phyloP scores from a whole-genome alignment of 208 protist species.

The Endotrypanum monterogeii region DNA sequence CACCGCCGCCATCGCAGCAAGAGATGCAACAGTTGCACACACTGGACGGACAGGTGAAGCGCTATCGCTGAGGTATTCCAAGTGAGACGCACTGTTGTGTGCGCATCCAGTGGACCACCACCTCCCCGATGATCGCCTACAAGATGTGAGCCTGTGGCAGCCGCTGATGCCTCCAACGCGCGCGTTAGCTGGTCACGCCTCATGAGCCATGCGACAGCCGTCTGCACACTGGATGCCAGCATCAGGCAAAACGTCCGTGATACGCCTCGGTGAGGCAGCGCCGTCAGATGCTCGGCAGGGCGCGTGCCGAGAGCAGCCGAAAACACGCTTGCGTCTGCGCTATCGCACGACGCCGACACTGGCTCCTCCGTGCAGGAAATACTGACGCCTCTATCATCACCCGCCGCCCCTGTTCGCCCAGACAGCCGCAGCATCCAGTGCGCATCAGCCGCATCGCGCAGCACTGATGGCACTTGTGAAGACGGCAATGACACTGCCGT shows the following conservation, averaged over 20 bases:
- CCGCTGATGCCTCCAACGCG: neutral
- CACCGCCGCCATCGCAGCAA: conserved; percentile 54
- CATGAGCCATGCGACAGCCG: conserved; percentile 14
- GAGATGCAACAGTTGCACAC: conserved; percentile 64
- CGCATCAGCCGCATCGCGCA: conserved; percentile 49
- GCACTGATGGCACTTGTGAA: conserved; percentile 33
- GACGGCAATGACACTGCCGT: conserved; percentile 7
- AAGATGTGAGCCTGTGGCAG: neutral
- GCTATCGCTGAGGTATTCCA: neutral
- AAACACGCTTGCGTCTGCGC: neutral
- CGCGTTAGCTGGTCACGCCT: conserved; percentile 12
- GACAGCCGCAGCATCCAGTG: conserved; percentile 54
- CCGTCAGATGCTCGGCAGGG: too few relatives aligned
- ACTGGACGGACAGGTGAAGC: conserved; percentile 44
- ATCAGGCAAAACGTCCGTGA: conserved; percentile 9
- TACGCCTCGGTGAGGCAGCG: neutral
- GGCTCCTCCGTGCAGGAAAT: neutral
- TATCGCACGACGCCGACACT: neutral
- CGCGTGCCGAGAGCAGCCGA: neutral
- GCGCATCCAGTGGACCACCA: neutral
- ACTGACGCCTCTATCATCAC: neutral
- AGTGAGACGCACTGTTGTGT: neutral
- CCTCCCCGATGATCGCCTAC: neutral
- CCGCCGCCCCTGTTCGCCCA: neutral
- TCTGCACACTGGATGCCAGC: conserved; percentile 4